phyloP scores from a whole-genome alignment of 306 rosid species.

The Erythrophleum fordii region DNA sequence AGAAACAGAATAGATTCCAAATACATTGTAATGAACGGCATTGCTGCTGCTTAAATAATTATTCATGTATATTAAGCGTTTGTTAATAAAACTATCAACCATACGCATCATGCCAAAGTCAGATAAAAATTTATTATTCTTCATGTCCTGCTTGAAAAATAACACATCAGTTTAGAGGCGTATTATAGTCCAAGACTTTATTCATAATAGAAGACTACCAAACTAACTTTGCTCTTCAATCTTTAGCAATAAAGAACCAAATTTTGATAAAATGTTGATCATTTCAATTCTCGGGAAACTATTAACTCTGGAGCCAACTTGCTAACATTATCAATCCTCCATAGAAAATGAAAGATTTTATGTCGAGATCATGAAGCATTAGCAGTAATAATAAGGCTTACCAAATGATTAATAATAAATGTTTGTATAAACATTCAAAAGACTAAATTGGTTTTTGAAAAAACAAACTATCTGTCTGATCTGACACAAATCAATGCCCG shows the following conservation, averaged over 20 bases:
- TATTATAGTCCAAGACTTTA: not conserved
- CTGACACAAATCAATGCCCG: not conserved
- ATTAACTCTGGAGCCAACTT: constrained; percentile 3
- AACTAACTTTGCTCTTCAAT: not conserved
- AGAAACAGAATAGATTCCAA: constrained; percentile 29
- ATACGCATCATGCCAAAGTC: constrained; percentile 13
- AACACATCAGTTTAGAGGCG: not conserved
- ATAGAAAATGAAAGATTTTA: not conserved
- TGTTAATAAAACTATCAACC: not conserved
- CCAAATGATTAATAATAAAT: constrained; percentile 11
- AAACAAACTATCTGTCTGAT: not conserved
- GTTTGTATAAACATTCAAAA: not conserved
- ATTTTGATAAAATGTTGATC: constrained; percentile 17
- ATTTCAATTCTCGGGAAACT: constrained; percentile 14
- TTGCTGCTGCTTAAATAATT: constrained; percentile 17
- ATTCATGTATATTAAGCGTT: constrained; percentile 4
- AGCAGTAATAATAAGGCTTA: not conserved
- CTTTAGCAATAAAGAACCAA: not conserved
- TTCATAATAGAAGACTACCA: constrained; percentile 27
- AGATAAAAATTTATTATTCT: constrained; percentile 13
- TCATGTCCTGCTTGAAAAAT: not conserved
- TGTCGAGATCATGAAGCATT: not conserved
- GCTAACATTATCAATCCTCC: not conserved
- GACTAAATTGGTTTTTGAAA: not conserved
- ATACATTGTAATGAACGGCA: constrained; percentile 23